Evolutionary conservation across 805 yeast genomes (phyloP).

Genomic region (Pichia manshurica): DNA sequence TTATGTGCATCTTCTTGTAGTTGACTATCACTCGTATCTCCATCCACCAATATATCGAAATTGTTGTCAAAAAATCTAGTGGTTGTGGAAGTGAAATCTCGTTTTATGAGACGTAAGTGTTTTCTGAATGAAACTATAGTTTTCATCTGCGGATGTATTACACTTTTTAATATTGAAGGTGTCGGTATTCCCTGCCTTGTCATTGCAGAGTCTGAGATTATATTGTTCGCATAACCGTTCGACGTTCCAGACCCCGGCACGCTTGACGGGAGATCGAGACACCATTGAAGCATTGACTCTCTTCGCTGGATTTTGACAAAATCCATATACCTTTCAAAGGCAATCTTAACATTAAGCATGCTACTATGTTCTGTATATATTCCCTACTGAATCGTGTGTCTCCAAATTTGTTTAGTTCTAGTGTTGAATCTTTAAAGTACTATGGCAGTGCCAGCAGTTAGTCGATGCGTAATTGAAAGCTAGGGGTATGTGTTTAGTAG

Average conservation of each 20-base stretch:
- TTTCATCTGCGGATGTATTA: conserved; percentile 6
- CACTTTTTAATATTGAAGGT: conserved; percentile 9
- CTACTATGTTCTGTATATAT: neutral
- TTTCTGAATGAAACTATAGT: neutral
- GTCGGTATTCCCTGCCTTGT: conserved; percentile 13
- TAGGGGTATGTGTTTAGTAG: too few relatives aligned
- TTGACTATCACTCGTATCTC: conserved; percentile 5
- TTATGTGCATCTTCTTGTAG: conserved; percentile 13
- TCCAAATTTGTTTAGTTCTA: too few relatives aligned
- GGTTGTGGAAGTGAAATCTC: conserved; percentile 21
- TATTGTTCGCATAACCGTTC: too few relatives aligned
- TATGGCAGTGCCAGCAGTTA: too few relatives aligned
- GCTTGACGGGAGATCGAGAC: conserved; percentile 14
- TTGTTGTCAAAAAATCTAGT: conserved; percentile 25
- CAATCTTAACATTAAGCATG: conserved; percentile 24
- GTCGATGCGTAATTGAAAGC: too few relatives aligned
- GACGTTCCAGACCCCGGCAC: neutral
- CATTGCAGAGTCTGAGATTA: neutral
- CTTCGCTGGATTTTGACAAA: conserved; percentile 21
- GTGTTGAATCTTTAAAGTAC: too few relatives aligned
- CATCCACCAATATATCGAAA: conserved; percentile 18
- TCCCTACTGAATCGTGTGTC: too few relatives aligned
- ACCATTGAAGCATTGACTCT: conserved; percentile 27
- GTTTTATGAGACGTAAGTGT: conserved; percentile 10
- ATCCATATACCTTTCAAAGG: conserved; percentile 25